phyloP scores from a whole-genome alignment of 1,284 basidiomycete genomes.

The Abortiporus biennis region DNA sequence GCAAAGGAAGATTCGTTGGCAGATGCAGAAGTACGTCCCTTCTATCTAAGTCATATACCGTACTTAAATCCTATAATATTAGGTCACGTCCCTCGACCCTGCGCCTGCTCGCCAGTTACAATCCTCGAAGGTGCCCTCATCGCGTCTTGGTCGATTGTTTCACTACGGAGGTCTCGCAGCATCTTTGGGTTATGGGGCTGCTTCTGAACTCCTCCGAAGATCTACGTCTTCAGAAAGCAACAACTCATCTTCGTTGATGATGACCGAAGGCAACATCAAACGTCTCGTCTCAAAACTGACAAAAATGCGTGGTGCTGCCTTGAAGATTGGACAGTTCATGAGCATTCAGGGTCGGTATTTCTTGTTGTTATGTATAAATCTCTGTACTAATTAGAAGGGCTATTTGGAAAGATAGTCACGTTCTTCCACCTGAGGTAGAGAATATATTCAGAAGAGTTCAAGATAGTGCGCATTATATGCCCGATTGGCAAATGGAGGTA shows the following conservation, averaged over 20 bases:
- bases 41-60: no score
- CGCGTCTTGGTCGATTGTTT: slow-evolving; percentile 80
- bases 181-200: slow-evolving; percentile 66
- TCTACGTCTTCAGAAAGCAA: slow-evolving; percentile 18
- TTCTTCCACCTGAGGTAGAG: slow-evolving; percentile 87
- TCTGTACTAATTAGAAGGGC: background rate
- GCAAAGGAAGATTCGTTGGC: no score
- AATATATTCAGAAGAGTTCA: slow-evolving; percentile 88
- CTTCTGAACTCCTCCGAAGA: slow-evolving; percentile 36
- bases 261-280: slow-evolving; percentile 87
- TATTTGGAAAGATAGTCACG: slow-evolving; percentile 64
- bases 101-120: slow-evolving; percentile 36
- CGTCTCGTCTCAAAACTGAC: slow-evolving; percentile 90
- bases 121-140: slow-evolving; percentile 83
- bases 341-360: slow-evolving; percentile 81
- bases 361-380: background rate
- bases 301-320: slow-evolving; percentile 92
- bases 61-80: no score
- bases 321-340: slow-evolving; percentile 97
- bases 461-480: slow-evolving; percentile 98
- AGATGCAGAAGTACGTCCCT: no score
- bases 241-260: slow-evolving; percentile 54
- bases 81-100: no score
- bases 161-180: slow-evolving; percentile 89
- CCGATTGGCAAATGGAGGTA: slow-evolving; percentile 95